These are phyloP conservation scores for Acacia concinna DNA, from an alignment of 331 rosid genomes.

Conservation along the genomic window DNA sequence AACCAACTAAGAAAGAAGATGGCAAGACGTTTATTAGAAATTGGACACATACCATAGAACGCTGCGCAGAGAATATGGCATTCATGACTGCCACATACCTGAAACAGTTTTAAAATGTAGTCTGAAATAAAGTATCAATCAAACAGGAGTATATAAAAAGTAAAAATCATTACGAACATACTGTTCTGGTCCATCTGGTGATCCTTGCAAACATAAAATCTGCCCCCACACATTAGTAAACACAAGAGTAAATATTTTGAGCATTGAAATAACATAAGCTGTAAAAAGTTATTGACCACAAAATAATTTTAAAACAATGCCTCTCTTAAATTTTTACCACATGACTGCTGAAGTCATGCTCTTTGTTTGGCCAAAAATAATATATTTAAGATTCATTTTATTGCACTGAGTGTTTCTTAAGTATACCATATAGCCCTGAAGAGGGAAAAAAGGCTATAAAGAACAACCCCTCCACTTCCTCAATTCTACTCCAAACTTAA, in stretches of 20 bases:
- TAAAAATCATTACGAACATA: slow-evolving; percentile 40
- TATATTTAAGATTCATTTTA: not conserved
- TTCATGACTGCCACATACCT: slow-evolving; percentile 98
- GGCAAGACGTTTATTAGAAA: slow-evolving; percentile 5
- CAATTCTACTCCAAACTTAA: not conserved
- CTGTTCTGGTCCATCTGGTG: slow-evolving; percentile 98
- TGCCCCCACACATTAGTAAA: slow-evolving; percentile 45
- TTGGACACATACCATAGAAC: slow-evolving; percentile 54
- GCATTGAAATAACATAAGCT: not conserved
- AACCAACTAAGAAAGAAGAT: slow-evolving; percentile 16
- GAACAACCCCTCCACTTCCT: not conserved
- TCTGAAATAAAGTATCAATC: slow-evolving; percentile 22
- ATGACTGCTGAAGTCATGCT: not conserved
- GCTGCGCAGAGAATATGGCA: slow-evolving; percentile 93
- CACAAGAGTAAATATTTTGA: slow-evolving; percentile 15
- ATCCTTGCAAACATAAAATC: slow-evolving; percentile 91
- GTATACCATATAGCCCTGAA: not conserved
- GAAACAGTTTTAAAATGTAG: slow-evolving; percentile 38
- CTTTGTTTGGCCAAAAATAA: not conserved
- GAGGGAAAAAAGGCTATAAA: not conserved
- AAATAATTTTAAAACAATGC: slow-evolving; percentile 9
- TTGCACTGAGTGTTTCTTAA: not conserved
- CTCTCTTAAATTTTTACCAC: not conserved
- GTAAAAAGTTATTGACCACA: not conserved
- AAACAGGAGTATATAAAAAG: slow-evolving; percentile 26